Base-by-base conservation (phyloP, 2,329 filamentous ascomycete genomes). In the Ramichloridium luteum region DNA sequence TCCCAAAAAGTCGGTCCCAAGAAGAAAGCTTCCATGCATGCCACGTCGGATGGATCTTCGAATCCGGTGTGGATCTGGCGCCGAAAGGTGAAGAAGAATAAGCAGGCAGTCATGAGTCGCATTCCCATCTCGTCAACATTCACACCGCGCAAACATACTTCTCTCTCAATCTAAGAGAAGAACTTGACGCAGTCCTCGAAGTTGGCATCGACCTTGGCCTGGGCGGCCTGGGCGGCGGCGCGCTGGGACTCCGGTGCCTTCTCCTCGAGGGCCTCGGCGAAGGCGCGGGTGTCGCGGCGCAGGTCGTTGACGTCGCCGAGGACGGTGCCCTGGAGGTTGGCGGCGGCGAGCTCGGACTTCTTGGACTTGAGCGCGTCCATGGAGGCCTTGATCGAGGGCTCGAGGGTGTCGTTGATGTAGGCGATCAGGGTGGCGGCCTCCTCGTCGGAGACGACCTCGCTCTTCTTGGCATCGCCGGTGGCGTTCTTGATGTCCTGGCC, bases 401-500 rank as follows among this genome's bases (percentile, higher is more conserved):
- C 42, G 11, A 45, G 30, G 6, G 35, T 36, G 9, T 43, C 35
- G 3, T 22, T 34, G 13, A 45, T 39, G 23, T 41, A 45, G 3
- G 31, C 32, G 12, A 37, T 41, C 16, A 45, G 35, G 0, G 16
- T 32, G 13, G 30, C 35, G 6, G 40, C 40, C 17, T 45, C 42
- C 4, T 34, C 40, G 12, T 35, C 35, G 4, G 38, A 26, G 6
- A 38, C 32, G n/a, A 35, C 17, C 28, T 43, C 36, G 14, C 29
- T 29, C 5, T 40, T 40, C n/a, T 43, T 36, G 22, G 38, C 40
- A 23, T 45, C 42, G 13, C 28, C 17, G 29, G 34, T 43, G 16
- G 42, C 37, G 31, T 43, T 40, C 28, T 45, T 45, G 35, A 44
- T 41, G 8, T 41, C 30, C 13, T 40, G 32, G 13, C 35, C 35